Conservation (phyloP, 345 rosid species). For the Pistacia integerrima region DNA sequence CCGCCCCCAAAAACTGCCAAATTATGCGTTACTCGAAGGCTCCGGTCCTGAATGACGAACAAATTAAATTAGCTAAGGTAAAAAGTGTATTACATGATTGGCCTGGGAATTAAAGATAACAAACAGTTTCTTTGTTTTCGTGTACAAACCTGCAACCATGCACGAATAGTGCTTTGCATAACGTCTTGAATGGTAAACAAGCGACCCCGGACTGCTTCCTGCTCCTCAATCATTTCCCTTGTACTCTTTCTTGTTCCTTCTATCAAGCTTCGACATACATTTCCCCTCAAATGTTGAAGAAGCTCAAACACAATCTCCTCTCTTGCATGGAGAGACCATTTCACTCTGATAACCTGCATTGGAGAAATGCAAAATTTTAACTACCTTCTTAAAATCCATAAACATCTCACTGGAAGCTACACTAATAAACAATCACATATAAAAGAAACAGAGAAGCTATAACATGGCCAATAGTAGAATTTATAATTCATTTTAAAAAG, state of each 20-base stretch:
- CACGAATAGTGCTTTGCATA: conserved; percentile 96
- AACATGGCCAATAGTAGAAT: neutral
- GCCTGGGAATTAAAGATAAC: neutral
- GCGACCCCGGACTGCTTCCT: conserved; percentile 97
- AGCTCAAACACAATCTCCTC: conserved; percentile 96
- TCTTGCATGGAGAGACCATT: conserved; percentile 99
- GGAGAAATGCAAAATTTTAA: neutral
- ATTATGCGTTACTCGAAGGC: conserved; percentile 90
- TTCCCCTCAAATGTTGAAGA: conserved; percentile 82
- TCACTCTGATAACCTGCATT: conserved; percentile 86
- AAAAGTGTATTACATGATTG: neutral
- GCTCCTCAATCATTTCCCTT: conserved; percentile 92
- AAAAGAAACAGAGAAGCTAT: neutral
- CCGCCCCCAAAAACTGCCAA: conserved; percentile 92
- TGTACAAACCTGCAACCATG: conserved; percentile 87
- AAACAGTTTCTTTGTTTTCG: neutral
- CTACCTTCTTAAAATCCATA: neutral
- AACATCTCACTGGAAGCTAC: neutral
- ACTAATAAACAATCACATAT: neutral
- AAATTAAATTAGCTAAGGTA: neutral
- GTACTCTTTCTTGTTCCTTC: conserved; percentile 74
- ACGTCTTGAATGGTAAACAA: conserved; percentile 98
- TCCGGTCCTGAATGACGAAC: conserved; percentile 59
- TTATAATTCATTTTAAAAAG: neutral
- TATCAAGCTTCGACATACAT: conserved; percentile 43